Conservation (phyloP, 768 basidiomycete genomes). For the Artomyces pyxidatus region DNA sequence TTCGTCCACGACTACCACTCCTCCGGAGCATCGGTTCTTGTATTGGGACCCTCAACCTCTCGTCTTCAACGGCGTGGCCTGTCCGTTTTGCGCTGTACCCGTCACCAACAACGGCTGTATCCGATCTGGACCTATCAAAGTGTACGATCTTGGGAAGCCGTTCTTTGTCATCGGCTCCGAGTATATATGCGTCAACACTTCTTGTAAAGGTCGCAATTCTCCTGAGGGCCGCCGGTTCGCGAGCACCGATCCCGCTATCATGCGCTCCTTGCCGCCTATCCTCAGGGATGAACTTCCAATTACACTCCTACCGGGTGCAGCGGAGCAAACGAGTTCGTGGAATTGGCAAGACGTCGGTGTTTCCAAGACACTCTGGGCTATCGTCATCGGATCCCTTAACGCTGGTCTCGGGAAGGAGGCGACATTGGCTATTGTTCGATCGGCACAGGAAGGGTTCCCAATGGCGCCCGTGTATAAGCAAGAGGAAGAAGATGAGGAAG, state of each 20-base stretch:
- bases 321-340: slow-evolving; percentile 46
- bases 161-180: slow-evolving; percentile 85
- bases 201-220: slow-evolving; percentile 36
- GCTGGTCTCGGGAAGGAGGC: slow-evolving; percentile 54
- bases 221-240: slow-evolving; percentile 59
- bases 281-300: slow-evolving; percentile 73
- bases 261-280: slow-evolving; percentile 58
- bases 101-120: slow-evolving; percentile 66
- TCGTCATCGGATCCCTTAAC: slow-evolving; percentile 52
- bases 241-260: slow-evolving; percentile 64
- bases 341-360: slow-evolving; percentile 74
- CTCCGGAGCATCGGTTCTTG: slow-evolving; percentile 71
- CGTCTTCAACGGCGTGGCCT: slow-evolving; percentile 74
- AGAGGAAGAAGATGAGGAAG: slow-evolving; percentile 5
- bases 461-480: slow-evolving; percentile 1
- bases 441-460: slow-evolving; percentile 48
- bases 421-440: slow-evolving; percentile 48
- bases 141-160: slow-evolving; percentile 72
- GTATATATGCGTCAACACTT: slow-evolving; percentile 52
- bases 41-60: slow-evolving; percentile 84
- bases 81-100: slow-evolving; percentile 53
- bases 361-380: slow-evolving; percentile 62
- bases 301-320: slow-evolving; percentile 45
- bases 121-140: slow-evolving; percentile 63
- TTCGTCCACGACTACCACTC: slow-evolving; percentile 55